Evolutionary conservation across 768 basidiomycete genomes (phyloP).

Genomic region (Lactifluus pinguis): DNA sequence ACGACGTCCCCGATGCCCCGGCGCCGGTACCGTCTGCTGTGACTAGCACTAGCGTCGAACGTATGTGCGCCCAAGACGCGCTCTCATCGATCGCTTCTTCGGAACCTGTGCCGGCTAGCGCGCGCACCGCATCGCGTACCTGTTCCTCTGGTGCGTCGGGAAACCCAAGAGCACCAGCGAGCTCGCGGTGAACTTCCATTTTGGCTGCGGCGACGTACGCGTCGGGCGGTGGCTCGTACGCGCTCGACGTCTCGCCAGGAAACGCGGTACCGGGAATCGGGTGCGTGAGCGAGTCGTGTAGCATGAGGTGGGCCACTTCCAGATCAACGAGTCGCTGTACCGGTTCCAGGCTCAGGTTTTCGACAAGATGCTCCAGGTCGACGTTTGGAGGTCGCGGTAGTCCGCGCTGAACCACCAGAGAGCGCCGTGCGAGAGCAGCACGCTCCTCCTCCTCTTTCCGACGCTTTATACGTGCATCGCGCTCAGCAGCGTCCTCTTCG

Average conservation of each 20-base stretch:
- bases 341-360: constrained; percentile 40
- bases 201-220: constrained; percentile 63
- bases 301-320: constrained; percentile 71
- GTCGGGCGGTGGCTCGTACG: constrained; percentile 70
- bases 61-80: constrained; percentile 63
- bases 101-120: constrained; percentile 36
- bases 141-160: constrained; percentile 75
- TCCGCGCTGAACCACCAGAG: constrained; percentile 68
- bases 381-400: constrained; percentile 84
- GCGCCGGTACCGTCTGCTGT: constrained; percentile 28
- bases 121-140: constrained; percentile 65
- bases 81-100: constrained; percentile 52
- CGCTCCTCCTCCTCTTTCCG: constrained; percentile 68
- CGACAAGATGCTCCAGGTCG: constrained; percentile 55
- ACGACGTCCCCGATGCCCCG: constrained; percentile 39
- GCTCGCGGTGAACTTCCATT: constrained; percentile 63
- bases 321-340: constrained; percentile 60
- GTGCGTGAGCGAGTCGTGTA: constrained; percentile 81
- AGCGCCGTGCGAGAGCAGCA: constrained; percentile 72
- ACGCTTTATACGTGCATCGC: constrained; percentile 66
- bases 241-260: constrained; percentile 61
- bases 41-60: constrained; percentile 57
- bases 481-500: constrained; percentile 88
- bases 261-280: constrained; percentile 82
- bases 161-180: constrained; percentile 74